These are phyloP conservation scores for Sclerotinia trifoliorum DNA, from an alignment of 2,329 filamentous ascomycete genomes.

Conservation along the genomic window DNA sequence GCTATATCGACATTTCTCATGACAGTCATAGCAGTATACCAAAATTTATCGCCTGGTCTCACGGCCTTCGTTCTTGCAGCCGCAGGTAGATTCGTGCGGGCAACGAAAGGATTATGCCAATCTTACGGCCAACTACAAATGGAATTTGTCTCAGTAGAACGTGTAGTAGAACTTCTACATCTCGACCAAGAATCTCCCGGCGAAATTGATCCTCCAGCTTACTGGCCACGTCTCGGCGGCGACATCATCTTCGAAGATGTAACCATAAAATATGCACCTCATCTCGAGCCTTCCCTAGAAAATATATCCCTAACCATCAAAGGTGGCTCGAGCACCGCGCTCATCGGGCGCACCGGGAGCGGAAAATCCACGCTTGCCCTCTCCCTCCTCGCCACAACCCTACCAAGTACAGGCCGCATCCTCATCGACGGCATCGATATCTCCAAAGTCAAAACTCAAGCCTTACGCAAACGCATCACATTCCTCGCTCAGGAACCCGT, in stretches of 20 bases:
- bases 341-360: slow-evolving; percentile 78
- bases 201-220: slow-evolving; percentile 64
- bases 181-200: slow-evolving; percentile 74
- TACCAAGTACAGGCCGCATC: slow-evolving; percentile 55
- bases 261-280: slow-evolving; percentile 75
- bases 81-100: slow-evolving; percentile 64
- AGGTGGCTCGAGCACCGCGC: slow-evolving; percentile 72
- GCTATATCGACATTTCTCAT: slow-evolving; percentile 71
- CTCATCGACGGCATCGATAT: slow-evolving; percentile 61
- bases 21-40: slow-evolving; percentile 71
- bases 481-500: slow-evolving; percentile 68
- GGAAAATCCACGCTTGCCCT: slow-evolving; percentile 78
- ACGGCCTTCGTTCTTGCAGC: slow-evolving; percentile 81
- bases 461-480: slow-evolving; percentile 60
- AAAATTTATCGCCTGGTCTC: slow-evolving; percentile 71
- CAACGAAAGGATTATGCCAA: slow-evolving; percentile 72
- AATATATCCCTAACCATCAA: slow-evolving; percentile 72
- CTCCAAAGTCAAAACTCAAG: slow-evolving; percentile 56
- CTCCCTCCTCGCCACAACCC: slow-evolving; percentile 56
- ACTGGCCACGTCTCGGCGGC: slow-evolving; percentile 72
- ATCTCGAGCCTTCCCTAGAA: slow-evolving; percentile 70
- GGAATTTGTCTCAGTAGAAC: slow-evolving; percentile 87
- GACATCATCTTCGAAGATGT: slow-evolving; percentile 75
- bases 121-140: slow-evolving; percentile 84
- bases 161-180: slow-evolving; percentile 77